Evolutionary conservation across 2,329 filamentous ascomycete genomes (phyloP).

Genomic region (Zymoseptoria crescenta): DNA sequence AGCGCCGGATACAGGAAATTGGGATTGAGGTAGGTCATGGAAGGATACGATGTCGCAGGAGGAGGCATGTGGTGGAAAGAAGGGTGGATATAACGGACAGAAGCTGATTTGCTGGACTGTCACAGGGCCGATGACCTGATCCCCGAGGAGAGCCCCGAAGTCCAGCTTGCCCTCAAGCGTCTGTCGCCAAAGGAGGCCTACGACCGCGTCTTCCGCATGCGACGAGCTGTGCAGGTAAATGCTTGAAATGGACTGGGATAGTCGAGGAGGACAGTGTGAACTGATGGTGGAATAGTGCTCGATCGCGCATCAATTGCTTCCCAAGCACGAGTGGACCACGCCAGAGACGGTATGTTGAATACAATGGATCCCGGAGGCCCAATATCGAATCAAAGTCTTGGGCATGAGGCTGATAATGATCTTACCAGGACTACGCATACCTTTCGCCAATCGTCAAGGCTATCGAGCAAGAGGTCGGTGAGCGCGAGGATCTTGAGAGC

Average conservation of each 20-base stretch:
- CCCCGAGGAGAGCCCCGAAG: conserved; percentile 80
- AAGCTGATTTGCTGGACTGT: conserved; percentile 10
- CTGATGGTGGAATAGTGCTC: conserved; percentile 48
- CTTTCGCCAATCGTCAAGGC: conserved; percentile 60
- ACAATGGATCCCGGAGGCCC: not conserved
- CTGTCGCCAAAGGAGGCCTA: conserved; percentile 85
- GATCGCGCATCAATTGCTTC: conserved; percentile 57
- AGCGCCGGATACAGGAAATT: conserved; percentile 88
- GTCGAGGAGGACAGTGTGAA: not conserved
- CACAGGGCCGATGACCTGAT: conserved; percentile 87
- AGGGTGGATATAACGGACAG: not conserved
- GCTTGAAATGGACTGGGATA: conserved; percentile 12
- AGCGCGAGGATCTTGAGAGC: conserved; percentile 61
- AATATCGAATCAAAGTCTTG: not conserved
- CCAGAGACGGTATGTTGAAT: conserved; percentile 50
- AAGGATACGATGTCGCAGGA: not conserved
- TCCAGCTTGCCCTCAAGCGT: conserved; percentile 83
- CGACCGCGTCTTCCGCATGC: conserved; percentile 95
- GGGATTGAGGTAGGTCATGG: conserved; percentile 65
- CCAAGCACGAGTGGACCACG: conserved; percentile 60
- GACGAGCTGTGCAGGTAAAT: conserved; percentile 80
- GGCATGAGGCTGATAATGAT: not conserved
- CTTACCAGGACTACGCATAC: conserved; percentile 56
- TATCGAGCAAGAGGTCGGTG: conserved; percentile 59
- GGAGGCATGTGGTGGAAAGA: not conserved